Conservation (phyloP, 163 green algal genomes). For the Volvox carteri region DNA sequence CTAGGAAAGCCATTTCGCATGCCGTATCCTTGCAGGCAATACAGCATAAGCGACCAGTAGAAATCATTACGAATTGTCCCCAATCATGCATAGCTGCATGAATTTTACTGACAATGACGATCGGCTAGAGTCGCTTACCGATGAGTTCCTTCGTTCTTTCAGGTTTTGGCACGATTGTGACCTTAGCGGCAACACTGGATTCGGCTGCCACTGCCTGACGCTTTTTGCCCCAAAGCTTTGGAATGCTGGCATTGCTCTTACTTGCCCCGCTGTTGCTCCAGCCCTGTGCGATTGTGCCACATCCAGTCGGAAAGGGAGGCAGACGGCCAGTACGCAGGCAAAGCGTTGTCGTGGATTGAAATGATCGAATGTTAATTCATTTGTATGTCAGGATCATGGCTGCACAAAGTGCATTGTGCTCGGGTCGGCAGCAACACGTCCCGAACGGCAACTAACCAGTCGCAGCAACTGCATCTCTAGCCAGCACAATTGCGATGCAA, state of each 20-base stretch:
- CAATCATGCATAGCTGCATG: too few species aligned
- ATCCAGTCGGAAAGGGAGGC: neutral
- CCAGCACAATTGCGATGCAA: neutral
- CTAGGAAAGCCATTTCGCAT: too few species aligned
- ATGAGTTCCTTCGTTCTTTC: constrained; percentile 59
- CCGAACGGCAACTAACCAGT: neutral
- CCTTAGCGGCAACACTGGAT: constrained; percentile 48
- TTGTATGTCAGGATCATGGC: too few species aligned
- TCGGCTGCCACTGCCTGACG: constrained; percentile 77
- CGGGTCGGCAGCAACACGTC: too few species aligned
- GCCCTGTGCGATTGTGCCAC: neutral
- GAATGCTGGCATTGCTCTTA: constrained; percentile 1
- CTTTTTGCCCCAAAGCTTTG: constrained; percentile 64
- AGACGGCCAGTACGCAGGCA: neutral
- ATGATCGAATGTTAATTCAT: neutral
- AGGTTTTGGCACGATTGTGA: constrained; percentile 56
- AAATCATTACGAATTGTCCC: too few species aligned
- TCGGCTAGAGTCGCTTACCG: constrained; percentile 31
- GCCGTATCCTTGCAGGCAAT: too few species aligned
- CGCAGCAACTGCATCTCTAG: too few species aligned
- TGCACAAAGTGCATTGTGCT: too few species aligned
- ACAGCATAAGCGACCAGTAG: too few species aligned
- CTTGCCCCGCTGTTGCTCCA: constrained; percentile 19
- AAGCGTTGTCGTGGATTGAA: neutral
- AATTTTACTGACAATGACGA: too few species aligned